These are phyloP conservation scores for Pseudomassariella vexata DNA, from an alignment of 2,329 filamentous ascomycete genomes.

Conservation along the genomic window DNA sequence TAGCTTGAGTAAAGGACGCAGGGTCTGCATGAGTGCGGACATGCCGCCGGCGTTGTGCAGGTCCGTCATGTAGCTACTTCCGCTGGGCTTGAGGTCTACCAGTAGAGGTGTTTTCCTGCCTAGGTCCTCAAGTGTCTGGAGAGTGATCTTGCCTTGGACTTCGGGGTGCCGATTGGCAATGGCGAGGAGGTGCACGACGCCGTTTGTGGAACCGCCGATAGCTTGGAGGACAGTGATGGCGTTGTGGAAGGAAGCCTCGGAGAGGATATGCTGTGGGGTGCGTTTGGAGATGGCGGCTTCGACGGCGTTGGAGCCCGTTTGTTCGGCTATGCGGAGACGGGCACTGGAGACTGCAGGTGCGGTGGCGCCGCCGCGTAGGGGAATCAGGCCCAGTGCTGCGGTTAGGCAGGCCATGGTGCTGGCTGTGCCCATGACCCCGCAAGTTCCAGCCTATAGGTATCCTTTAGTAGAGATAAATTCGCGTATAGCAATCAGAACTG, in stretches of 20 bases:
- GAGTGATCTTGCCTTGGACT: conserved; percentile 56
- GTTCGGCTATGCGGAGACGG: conserved; percentile 75
- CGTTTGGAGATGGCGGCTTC: conserved; percentile 61
- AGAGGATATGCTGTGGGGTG: conserved; percentile 64
- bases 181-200: conserved; percentile 78
- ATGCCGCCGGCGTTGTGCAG: conserved; percentile 86
- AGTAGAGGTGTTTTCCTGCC: conserved; percentile 74
- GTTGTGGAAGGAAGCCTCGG: conserved; percentile 73
- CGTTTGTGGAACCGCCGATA: conserved; percentile 80
- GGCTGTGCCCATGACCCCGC: conserved; percentile 87
- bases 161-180: conserved; percentile 70
- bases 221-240: conserved; percentile 83
- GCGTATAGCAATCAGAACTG: conserved; percentile 15
- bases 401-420: conserved; percentile 86
- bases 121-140: conserved; percentile 75
- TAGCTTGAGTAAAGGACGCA: conserved; percentile 73
- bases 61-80: conserved; percentile 84
- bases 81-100: conserved; percentile 79
- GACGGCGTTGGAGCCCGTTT: conserved; percentile 65
- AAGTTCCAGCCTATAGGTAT: conserved; percentile 61
- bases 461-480: background rate
- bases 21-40: conserved; percentile 70
- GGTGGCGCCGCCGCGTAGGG: conserved; percentile 71
- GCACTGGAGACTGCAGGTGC: conserved; percentile 73
- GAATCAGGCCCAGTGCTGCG: conserved; percentile 74